Conservation (phyloP, 2,329 filamentous ascomycete genomes). For the Apiospora hydei region DNA sequence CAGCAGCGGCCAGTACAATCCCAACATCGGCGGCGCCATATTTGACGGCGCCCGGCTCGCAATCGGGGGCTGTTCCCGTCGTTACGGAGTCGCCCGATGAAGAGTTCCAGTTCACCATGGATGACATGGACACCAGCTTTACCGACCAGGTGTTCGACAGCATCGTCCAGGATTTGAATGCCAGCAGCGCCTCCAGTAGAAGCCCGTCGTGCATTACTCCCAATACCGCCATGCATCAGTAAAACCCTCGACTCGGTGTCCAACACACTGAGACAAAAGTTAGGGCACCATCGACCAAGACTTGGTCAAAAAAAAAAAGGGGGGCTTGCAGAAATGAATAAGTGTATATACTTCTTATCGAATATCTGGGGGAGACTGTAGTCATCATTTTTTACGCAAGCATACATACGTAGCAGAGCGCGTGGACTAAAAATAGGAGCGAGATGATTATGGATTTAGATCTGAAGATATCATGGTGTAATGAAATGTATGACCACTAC, state of each 20-base stretch:
- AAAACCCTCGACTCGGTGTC: background rate
- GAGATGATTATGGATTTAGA: background rate
- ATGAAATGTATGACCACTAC: background rate
- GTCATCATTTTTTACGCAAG: background rate
- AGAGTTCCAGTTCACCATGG: conserved; percentile 1
- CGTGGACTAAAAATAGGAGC: background rate
- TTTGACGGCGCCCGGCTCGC: background rate
- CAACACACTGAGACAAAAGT: background rate
- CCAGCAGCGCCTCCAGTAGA: conserved; percentile 6
- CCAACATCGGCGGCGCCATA: background rate
- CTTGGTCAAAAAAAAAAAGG: background rate
- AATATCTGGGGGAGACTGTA: background rate
- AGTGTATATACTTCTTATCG: background rate
- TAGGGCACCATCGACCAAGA: background rate
- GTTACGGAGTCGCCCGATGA: background rate
- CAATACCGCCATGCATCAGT: background rate
- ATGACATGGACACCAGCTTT: conserved; percentile 23
- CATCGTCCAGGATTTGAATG: conserved; percentile 22
- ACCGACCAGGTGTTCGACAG: conserved; percentile 22
- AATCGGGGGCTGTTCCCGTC: background rate
- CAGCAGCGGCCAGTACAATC: background rate
- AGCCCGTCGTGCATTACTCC: background rate
- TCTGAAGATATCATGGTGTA: background rate
- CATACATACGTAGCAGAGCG: background rate
- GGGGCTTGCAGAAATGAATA: background rate